These are phyloP conservation scores for Senna siamea DNA, from an alignment of 306 rosid species.

Conservation along the genomic window DNA sequence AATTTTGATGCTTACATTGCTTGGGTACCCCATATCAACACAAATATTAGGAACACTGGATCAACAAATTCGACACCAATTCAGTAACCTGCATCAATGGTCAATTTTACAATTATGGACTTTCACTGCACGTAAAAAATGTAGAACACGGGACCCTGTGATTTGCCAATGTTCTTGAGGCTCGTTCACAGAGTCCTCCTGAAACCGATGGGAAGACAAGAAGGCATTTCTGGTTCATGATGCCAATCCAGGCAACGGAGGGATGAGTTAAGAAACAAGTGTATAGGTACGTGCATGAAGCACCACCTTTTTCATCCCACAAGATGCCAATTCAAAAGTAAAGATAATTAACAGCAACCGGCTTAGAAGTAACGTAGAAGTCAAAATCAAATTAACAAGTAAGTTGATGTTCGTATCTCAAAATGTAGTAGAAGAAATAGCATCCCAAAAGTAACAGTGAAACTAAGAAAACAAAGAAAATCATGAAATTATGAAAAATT, in stretches of 20 bases:
- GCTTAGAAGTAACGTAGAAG: not conserved
- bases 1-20: not conserved
- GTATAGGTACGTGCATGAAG: not conserved
- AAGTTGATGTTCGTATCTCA: not conserved
- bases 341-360: not conserved
- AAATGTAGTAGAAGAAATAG: not conserved
- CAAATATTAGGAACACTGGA: not conserved
- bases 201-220: not conserved
- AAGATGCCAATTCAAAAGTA: not conserved
- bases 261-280: not conserved
- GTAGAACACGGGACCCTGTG: not conserved
- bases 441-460: not conserved
- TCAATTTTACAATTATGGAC: not conserved
- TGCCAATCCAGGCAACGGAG: not conserved
- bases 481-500: not conserved
- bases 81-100: slow-evolving; percentile 3
- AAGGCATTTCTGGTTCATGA: not conserved
- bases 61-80: not conserved
- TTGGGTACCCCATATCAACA: slow-evolving; percentile 9
- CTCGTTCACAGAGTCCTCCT: not conserved
- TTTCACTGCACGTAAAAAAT: not conserved
- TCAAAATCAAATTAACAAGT: not conserved
- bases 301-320: not conserved
- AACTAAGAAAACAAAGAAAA: not conserved
- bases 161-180: not conserved